phyloP scores from a whole-genome alignment of 306 rosid species.

The Gastrolobium villosum region DNA sequence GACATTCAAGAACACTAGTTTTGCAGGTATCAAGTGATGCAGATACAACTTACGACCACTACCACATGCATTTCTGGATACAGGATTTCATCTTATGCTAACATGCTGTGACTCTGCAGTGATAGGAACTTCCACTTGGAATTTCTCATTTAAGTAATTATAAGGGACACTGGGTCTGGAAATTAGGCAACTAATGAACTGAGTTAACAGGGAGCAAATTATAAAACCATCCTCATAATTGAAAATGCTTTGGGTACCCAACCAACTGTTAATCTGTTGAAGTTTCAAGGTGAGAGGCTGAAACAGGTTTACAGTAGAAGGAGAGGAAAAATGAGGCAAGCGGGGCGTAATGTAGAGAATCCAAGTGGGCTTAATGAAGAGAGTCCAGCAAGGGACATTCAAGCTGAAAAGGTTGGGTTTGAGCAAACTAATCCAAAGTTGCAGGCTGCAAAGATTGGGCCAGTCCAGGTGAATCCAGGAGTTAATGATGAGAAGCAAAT shows the following conservation, averaged over 20 bases:
- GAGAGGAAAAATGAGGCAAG: too few relatives aligned
- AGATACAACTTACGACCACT: not conserved
- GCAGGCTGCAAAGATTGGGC: too few relatives aligned
- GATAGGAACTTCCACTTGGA: slow-evolving; percentile 12
- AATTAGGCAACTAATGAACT: slow-evolving; percentile 11
- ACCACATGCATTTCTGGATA: slow-evolving; percentile 10
- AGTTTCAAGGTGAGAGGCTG: not conserved
- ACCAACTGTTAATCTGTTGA: not conserved
- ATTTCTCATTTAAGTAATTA: slow-evolving; percentile 1
- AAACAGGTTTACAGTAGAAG: too few relatives aligned
- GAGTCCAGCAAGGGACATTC: too few relatives aligned
- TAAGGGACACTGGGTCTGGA: not conserved
- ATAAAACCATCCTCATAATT: slow-evolving; percentile 9
- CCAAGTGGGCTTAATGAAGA: too few relatives aligned
- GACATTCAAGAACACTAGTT: slow-evolving; percentile 6
- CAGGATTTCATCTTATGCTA: slow-evolving; percentile 23
- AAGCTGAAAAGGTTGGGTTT: too few relatives aligned
- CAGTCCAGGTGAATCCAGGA: too few relatives aligned
- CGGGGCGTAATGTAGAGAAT: too few relatives aligned
- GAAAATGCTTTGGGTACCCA: not conserved
- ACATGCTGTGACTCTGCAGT: slow-evolving; percentile 25
- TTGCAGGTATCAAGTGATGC: slow-evolving; percentile 8
- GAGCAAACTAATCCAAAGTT: too few relatives aligned
- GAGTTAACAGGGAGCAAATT: not conserved
- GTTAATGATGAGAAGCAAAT: too few relatives aligned